Conservation (phyloP, 1,139 yeast species). For the Saccharomyces hybrid region DNA sequence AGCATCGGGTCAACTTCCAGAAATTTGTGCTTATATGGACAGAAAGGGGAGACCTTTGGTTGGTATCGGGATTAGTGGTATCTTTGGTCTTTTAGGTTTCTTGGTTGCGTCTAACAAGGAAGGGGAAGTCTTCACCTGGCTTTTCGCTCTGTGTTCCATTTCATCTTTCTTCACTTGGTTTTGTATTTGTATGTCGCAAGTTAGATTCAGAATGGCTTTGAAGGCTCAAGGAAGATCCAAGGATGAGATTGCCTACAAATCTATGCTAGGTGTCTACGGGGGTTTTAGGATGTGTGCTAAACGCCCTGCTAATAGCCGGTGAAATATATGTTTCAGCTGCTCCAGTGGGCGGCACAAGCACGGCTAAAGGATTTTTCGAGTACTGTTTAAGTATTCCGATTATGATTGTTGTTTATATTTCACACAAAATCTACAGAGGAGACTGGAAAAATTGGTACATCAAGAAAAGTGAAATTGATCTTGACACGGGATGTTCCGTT, state of each 20-base stretch:
- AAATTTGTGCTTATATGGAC: slow-evolving; percentile 48
- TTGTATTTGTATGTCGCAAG: slow-evolving; percentile 47
- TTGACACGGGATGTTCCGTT: slow-evolving; percentile 67
- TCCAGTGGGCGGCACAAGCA: slow-evolving; percentile 44
- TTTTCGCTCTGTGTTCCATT: slow-evolving; percentile 53
- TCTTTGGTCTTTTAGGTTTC: slow-evolving; percentile 48
- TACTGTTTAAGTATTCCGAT: slow-evolving; percentile 57
- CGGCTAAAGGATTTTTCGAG: slow-evolving; percentile 48
- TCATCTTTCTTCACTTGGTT: slow-evolving; percentile 57
- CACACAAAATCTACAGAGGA: slow-evolving; percentile 46
- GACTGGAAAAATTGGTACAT: slow-evolving; percentile 43
- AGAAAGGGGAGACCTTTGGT: slow-evolving; percentile 52
- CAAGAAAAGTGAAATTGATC: slow-evolving; percentile 47
- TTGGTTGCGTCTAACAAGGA: slow-evolving; percentile 47
- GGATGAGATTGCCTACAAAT: slow-evolving; percentile 42
- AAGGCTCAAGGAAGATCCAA: slow-evolving; percentile 43
- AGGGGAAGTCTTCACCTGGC: slow-evolving; percentile 51
- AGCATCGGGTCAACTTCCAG: slow-evolving; percentile 52
- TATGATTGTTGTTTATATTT: slow-evolving; percentile 43
- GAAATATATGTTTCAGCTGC: slow-evolving; percentile 63
- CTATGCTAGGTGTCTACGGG: slow-evolving; percentile 46
- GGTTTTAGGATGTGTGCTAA: slow-evolving; percentile 41
- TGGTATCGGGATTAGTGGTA: slow-evolving; percentile 42
- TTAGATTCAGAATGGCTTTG: slow-evolving; percentile 54
- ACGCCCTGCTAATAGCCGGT: slow-evolving; percentile 42